Evolutionary conservation across 1,284 basidiomycete species (phyloP).

Genomic region (Trichosporon inkin): DNA sequence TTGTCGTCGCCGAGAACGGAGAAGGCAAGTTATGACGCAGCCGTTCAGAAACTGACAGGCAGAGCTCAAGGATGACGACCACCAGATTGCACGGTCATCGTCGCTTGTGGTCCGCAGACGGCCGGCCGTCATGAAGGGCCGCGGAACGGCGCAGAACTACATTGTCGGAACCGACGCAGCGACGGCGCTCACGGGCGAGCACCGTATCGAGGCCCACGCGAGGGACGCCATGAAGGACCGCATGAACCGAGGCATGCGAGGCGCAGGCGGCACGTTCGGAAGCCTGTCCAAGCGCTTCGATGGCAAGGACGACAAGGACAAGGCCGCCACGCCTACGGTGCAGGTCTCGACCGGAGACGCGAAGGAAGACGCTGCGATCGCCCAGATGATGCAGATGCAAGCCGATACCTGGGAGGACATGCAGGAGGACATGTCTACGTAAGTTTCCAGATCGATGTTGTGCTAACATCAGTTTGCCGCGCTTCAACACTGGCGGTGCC

Average conservation of each 20-base stretch:
- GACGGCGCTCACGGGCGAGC: conserved; percentile 42
- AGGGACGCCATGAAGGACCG: conserved; percentile 45
- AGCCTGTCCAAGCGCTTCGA: conserved; percentile 86
- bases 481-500: conserved; percentile 17
- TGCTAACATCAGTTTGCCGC: conserved; percentile 18
- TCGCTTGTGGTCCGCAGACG: conserved; percentile 89
- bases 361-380: conserved; percentile 48
- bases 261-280: conserved; percentile 37
- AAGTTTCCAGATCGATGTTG: conserved; percentile 15
- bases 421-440: conserved; percentile 48
- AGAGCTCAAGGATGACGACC: conserved; percentile 91
- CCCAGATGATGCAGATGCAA: conserved; percentile 47
- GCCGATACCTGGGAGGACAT: conserved; percentile 48
- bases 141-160: conserved; percentile 86
- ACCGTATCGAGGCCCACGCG: conserved; percentile 47
- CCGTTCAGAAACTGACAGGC: conserved; percentile 4
- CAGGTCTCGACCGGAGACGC: conserved; percentile 45
- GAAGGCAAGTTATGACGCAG: conserved; percentile 58
- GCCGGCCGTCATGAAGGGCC: conserved; percentile 72
- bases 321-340: conserved; percentile 22
- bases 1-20: conserved; percentile 77
- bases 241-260: conserved; percentile 30
- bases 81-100: conserved; percentile 88
- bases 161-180: conserved; percentile 57
- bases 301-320: conserved; percentile 60